Conservation (phyloP, 345 rosid genomes). For the Mangifera indica region DNA sequence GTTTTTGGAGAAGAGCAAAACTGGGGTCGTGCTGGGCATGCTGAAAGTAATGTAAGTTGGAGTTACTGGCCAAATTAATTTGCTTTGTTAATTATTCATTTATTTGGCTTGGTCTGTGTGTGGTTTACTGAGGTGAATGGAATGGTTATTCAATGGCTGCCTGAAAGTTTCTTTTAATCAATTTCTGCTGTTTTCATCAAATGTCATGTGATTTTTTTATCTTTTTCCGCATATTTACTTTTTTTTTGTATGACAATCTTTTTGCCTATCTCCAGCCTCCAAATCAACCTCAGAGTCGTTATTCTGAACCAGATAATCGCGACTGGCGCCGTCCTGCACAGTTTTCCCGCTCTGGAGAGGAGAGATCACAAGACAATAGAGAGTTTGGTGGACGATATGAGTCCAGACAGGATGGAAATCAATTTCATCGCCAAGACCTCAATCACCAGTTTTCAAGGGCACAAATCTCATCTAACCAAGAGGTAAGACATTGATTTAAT, state of each 20-base stretch:
- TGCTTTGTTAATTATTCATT: conserved; percentile 4
- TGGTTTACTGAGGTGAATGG: background rate
- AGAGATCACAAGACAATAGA: conserved; percentile 58
- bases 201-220: background rate
- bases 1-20: conserved; percentile 72
- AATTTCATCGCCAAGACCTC: conserved; percentile 50
- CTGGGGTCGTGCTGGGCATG: conserved; percentile 64
- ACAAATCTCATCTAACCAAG: conserved; percentile 53
- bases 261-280: conserved; percentile 34
- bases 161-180: background rate
- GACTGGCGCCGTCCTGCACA: conserved; percentile 88
- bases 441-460: conserved; percentile 44
- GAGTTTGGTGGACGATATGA: conserved; percentile 43
- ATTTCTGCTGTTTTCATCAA: background rate
- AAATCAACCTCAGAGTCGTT: conserved; percentile 58
- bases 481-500: conserved; percentile 31
- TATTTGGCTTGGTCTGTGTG: background rate
- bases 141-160: background rate
- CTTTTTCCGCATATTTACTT: background rate
- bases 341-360: conserved; percentile 58
- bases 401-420: conserved; percentile 48
- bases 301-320: conserved; percentile 79
- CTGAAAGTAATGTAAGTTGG: conserved; percentile 58
- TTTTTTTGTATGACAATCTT: background rate
- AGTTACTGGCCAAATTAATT: conserved; percentile 5